Evolutionary conservation across 2,329 filamentous ascomycete species (phyloP).

Genomic region (Diaporthe sp.): DNA sequence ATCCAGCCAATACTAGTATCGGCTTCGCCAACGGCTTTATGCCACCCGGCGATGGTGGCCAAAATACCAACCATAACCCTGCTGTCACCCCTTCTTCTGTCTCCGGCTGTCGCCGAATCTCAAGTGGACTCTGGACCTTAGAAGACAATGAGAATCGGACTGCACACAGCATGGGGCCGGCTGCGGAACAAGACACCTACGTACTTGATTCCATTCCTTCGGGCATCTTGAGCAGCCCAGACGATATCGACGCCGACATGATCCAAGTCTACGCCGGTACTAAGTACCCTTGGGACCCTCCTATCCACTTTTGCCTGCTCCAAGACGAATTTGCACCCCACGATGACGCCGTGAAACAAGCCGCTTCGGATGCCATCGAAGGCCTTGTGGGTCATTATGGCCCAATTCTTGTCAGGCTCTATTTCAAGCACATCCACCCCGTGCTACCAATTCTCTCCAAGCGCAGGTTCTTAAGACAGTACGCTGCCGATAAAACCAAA

Average conservation of each 20-base stretch:
- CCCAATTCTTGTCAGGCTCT: neutral
- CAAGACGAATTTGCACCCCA: neutral
- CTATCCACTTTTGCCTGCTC: neutral
- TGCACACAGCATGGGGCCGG: neutral
- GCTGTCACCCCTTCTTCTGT: neutral
- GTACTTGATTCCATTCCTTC: conserved; percentile 1
- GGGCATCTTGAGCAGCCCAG: neutral
- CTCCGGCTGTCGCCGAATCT: neutral
- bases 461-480: neutral
- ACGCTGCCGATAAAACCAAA: neutral
- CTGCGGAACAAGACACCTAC: neutral
- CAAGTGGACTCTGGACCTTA: neutral
- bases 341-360: neutral
- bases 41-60: neutral
- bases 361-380: neutral
- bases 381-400: neutral
- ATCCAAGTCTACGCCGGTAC: neutral
- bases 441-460: neutral
- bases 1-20: neutral
- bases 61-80: neutral
- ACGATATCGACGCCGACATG: neutral
- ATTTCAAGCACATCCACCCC: neutral
- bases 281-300: neutral
- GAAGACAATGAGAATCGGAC: conserved; percentile 1
- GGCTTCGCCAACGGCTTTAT: neutral